Percentiles rank a stretch among this genome's conserved stretches.
Evolutionary conservation across 768 basidiomycete genomes (phyloP).

Genomic region (Galerina marginata): DNA sequence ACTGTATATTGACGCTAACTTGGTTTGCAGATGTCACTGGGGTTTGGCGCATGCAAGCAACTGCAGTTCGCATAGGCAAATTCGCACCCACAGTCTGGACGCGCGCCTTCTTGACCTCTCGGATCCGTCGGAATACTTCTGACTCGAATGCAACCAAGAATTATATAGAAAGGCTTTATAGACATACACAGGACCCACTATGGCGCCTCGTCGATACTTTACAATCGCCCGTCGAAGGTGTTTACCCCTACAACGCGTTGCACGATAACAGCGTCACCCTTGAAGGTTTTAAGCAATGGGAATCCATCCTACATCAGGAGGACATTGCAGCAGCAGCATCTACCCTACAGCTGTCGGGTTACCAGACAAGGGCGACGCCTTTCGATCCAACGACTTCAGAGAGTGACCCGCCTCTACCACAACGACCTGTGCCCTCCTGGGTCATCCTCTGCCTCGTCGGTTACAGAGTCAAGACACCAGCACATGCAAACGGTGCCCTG

Average conservation of each 20-base stretch:
- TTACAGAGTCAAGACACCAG: slow-evolving; percentile 49
- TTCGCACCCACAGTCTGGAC: slow-evolving; percentile 5
- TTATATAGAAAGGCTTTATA: slow-evolving; percentile 39
- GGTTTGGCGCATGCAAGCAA: slow-evolving; percentile 14
- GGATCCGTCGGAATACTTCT: slow-evolving; percentile 15
- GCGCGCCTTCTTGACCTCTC: slow-evolving; percentile 23
- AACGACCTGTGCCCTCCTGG: slow-evolving; percentile 50
- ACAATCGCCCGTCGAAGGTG: slow-evolving; percentile 27
- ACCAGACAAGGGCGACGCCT: not conserved
- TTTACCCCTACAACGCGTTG: slow-evolving; percentile 35
- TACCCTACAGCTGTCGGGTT: slow-evolving; percentile 18
- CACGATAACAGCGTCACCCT: slow-evolving; percentile 35
- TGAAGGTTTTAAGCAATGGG: slow-evolving; percentile 47
- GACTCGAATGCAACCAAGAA: slow-evolving; percentile 32
- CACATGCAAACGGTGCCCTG: slow-evolving; percentile 49
- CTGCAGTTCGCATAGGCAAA: slow-evolving; percentile 15
- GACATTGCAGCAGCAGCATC: slow-evolving; percentile 38
- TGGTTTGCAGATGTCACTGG: slow-evolving; percentile 9
- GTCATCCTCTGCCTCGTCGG: slow-evolving; percentile 54
- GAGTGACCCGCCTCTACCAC: not conserved
- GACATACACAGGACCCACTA: slow-evolving; percentile 40
- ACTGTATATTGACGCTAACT: not conserved
- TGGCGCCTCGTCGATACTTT: slow-evolving; percentile 48
- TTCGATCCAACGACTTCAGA: not conserved
- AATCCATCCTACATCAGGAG: slow-evolving; percentile 36